Base-by-base conservation (phyloP, 257 asterid species). In the Solanum chiquidenum region DNA sequence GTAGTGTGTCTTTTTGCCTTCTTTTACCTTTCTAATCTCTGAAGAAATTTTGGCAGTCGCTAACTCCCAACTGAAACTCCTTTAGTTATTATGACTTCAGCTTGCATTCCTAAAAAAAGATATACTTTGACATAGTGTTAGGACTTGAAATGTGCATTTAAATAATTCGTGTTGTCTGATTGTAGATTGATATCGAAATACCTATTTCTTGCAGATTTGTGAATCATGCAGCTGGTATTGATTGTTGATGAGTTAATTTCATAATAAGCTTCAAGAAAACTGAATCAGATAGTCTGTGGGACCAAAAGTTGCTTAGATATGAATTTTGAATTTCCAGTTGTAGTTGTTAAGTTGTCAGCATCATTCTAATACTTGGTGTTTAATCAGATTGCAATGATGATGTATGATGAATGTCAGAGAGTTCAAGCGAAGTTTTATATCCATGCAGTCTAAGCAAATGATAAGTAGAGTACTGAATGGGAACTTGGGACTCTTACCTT, bases 311-410 rank as follows among this genome's bases (percentile, higher is more conserved):
- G 33, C 58, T 77, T 82, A 74, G 86, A 73, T 79, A 20, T 44
- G 71, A 49, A 27, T 72, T 84, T 62, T 75, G 27, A 76, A 35
- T 86, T 80, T 84, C 74, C 52, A 83, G 88, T 83, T 88, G 68
- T 83, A 84, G 52, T 84, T 27, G 83, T 86, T 90, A 89, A 90
- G 34, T 42, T 86, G 33, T 85, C 66, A 83, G 86, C 88, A 79
- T 88, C 89, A 62, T 90, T 86, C 95, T 93, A 89, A 94, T 92
- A 79, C 80, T 40, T 91, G 90, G 87, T 94, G 89, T 94, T 94
- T 88, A 83, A 87, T 90, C 98, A 94, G 96, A 92, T 93, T 91
- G 95, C 96, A 91, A 88, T 86, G 94, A 93, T 88, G 96, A 92
- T 91, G 95, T 92, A 92, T 94, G 95, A 94, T 93, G 93, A 92